Base-by-base conservation (phyloP, 108 stramenopile species). In the Skeletonema grethae region DNA sequence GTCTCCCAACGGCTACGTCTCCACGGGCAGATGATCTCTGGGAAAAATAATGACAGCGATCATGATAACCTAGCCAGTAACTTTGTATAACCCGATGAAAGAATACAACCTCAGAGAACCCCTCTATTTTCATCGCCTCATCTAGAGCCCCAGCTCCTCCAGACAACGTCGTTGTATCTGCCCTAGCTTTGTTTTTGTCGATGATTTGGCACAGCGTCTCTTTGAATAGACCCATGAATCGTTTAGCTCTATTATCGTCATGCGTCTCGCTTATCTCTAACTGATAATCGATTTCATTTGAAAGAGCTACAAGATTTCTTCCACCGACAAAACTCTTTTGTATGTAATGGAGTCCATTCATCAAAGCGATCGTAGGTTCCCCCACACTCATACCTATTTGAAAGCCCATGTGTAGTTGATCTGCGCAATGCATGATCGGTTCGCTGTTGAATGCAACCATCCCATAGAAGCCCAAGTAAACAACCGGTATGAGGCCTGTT, bases 381-480 rank as follows among this genome's bases (percentile, higher is more conserved):
- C 50, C 50, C 20, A 53, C 50, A 24, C 50, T 53, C 60, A 61
- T 61, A 7, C 60, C 60, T 7, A 61, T 18, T 24, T 61, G 34
- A 36, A 61, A 61, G 8, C 60, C 60, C 60, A 4, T 61, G n/a
- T 18, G 60, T 16, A 61, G 6, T 32, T 61, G 18, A 20, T 36
- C 35, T 16, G 60, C 24, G 9, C 24, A 25, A 35, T 18, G 13
- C 60, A 35, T 7, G 34, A 61, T 16, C 32, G 60, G 60, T 36
- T 61, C 60, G n/a, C 16, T 61, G 35, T 61, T 61, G 31, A 32
- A 22, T 22, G 50, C 50, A 20, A 53, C 22, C 18, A 24, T 0
- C 20, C 50, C 50, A n/a, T 53, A 53, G 9, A 53, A 53, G 8
- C 22, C 8, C 50, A 53, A 53, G 50, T 53, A 53, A 53, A 53